Evolutionary conservation across 345 rosid genomes (phyloP), one percentile per base, ranked within the genome.

Genomic region (Lumnitzera racemosa): DNA sequence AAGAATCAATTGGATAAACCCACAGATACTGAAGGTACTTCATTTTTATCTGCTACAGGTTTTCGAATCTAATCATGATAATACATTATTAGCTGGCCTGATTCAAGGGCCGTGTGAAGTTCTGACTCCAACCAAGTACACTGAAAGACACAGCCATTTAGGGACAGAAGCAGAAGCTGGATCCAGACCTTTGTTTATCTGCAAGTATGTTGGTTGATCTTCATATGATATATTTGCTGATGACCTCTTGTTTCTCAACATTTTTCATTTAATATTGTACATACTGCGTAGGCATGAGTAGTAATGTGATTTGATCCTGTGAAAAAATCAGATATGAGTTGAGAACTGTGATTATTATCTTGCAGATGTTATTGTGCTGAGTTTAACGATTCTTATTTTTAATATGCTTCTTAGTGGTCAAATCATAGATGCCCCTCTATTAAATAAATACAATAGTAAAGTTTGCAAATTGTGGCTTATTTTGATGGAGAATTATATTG

Each of bases 71-170:
- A 83, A 81, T 69, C 83, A 75, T 13, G 78, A 72, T 63, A 81
- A 59, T 69, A 72, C 70, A 53, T 59, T 76, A 23, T 46, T 75
- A 80, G 87, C 83, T 46, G 67, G 75, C 68, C 70, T 68, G 64
- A 81, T 87, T 64, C 76, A 71, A 69, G 83, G 90, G 58, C 82
- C 77, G 1, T 87, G 94, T 61, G 68, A 78, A 59, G 86, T 87
- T 61, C 83, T 83, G 15, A 78, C 81, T 53, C 62, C 80, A 14
- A 55, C 69, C 66, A 87, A 76, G 57, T 87, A 72, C 52, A 65
- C 16, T 66, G 81, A 74, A 72, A 79, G 74, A 61, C 69, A 43
- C 36, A 73, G 59, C 58, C 84, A 50, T 58, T 63, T 70, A 51
- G 86, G 69, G 72, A 47, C 54, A 9, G 76, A 81, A 70, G 69